phyloP scores from a whole-genome alignment of 345 rosid species.

The Pelargonium nanum region DNA sequence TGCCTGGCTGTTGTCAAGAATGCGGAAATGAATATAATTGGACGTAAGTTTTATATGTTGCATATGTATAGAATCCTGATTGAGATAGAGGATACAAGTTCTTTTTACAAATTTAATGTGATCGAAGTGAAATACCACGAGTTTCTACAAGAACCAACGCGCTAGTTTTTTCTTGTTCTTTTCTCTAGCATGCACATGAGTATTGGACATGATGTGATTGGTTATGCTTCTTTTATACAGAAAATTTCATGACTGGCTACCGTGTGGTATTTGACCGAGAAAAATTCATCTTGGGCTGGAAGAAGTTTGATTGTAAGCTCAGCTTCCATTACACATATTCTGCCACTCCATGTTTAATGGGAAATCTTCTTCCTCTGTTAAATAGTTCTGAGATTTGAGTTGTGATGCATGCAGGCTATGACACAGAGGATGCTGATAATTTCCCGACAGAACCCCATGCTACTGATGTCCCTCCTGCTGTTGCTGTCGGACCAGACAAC shows the following conservation, averaged over 20 bases:
- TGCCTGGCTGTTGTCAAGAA: slow-evolving; percentile 71
- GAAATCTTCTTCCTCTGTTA: neutral
- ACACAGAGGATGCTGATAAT: slow-evolving; percentile 27
- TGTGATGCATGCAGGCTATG: slow-evolving; percentile 44
- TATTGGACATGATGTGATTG: neutral
- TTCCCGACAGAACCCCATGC: slow-evolving; percentile 29
- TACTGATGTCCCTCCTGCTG: slow-evolving; percentile 44
- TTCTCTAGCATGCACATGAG: neutral
- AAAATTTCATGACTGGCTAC: slow-evolving; percentile 84
- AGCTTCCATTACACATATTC: neutral
- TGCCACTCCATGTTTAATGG: neutral
- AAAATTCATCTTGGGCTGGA: slow-evolving; percentile 65
- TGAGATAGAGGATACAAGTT: neutral
- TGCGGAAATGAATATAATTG: slow-evolving; percentile 59
- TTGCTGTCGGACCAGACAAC: slow-evolving; percentile 44
- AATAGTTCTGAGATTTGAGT: neutral
- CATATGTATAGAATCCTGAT: neutral
- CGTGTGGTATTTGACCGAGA: slow-evolving; percentile 70
- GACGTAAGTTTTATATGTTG: slow-evolving; percentile 40
- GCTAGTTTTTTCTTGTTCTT: neutral
- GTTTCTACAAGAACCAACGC: neutral
- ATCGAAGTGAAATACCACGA: too few relatives aligned
- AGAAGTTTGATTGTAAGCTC: slow-evolving; percentile 60
- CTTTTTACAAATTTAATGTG: too few relatives aligned
- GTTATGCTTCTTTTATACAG: slow-evolving; percentile 26